phyloP scores from a whole-genome alignment of 75 land plant genomes.

The Picea glauca region DNA sequence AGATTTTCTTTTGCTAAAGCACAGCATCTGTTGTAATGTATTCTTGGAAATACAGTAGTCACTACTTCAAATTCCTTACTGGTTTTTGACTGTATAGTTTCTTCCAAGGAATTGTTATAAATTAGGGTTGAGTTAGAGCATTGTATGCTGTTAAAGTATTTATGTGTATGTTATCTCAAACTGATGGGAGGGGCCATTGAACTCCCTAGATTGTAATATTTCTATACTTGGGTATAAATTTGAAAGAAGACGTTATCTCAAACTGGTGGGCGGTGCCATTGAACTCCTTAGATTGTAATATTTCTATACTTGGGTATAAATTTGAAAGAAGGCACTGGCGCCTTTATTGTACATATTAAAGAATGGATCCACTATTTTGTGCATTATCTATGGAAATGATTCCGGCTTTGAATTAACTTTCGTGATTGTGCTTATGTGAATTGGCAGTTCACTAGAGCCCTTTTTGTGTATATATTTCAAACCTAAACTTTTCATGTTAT shows the following conservation, averaged over 20 bases:
- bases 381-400: background rate
- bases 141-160: background rate
- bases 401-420: too few relatives aligned
- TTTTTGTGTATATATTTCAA: too few relatives aligned
- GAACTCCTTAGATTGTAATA: conserved; percentile 1
- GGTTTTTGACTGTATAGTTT: background rate
- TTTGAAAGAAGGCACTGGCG: conserved; percentile 7
- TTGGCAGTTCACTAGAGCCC: too few relatives aligned
- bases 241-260: background rate
- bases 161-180: background rate
- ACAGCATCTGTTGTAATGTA: conserved; percentile 5
- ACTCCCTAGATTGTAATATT: too few relatives aligned
- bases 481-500: too few relatives aligned
- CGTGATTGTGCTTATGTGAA: too few relatives aligned
- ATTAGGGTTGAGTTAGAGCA: background rate
- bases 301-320: background rate
- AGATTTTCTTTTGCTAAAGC: conserved; percentile 7
- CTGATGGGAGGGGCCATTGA: too few relatives aligned
- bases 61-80: background rate
- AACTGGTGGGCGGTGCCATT: background rate
- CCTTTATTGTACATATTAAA: conserved; percentile 8
- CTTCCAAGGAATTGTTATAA: conserved; percentile 2
- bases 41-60: background rate
- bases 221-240: too few relatives aligned
- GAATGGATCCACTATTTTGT: background rate